Evolutionary conservation across 1,284 basidiomycete genomes (phyloP).

Genomic region (Ceratobasidium sp.): DNA sequence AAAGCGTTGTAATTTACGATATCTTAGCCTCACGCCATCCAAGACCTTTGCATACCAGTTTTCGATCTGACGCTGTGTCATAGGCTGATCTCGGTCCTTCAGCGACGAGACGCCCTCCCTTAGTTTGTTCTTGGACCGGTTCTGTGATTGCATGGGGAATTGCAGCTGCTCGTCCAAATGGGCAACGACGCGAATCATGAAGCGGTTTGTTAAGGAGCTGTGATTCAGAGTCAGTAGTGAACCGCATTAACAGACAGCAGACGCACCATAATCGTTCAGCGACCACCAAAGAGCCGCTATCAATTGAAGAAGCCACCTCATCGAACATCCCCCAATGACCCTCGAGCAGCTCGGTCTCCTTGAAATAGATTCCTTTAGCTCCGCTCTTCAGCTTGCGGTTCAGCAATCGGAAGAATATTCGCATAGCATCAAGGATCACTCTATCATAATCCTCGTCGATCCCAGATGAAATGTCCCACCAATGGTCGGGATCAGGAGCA

Average conservation of each 20-base stretch:
- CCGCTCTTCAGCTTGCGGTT: constrained; percentile 96
- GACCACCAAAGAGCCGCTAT: constrained; percentile 90
- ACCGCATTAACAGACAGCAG: constrained; percentile 27
- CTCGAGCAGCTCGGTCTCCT: constrained; percentile 97
- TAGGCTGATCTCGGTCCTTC: constrained; percentile 62
- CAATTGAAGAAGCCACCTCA: constrained; percentile 89
- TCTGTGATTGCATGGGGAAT: constrained; percentile 63
- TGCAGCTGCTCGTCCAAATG: constrained; percentile 95
- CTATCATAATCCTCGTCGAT: constrained; percentile 90
- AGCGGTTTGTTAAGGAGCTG: constrained; percentile 85
- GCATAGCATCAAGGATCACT: constrained; percentile 87
- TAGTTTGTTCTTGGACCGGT: constrained; percentile 24
- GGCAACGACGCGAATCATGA: constrained; percentile 89
- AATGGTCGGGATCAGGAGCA: constrained; percentile 82
- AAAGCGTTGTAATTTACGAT: constrained; percentile 94
- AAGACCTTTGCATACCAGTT: constrained; percentile 92
- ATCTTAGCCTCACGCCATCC: constrained; percentile 91
- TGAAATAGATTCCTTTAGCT: constrained; percentile 93
- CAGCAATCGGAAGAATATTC: constrained; percentile 92
- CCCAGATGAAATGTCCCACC: constrained; percentile 90
- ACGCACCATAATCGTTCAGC: constrained; percentile 92
- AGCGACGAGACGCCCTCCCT: constrained; percentile 14
- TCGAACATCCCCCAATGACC: constrained; percentile 97
- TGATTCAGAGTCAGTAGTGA: constrained; percentile 49
- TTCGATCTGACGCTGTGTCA: constrained; percentile 78